Evolutionary conservation across 202 grass and related monocot species (phyloP).

Genomic region (Zizania palustris): DNA sequence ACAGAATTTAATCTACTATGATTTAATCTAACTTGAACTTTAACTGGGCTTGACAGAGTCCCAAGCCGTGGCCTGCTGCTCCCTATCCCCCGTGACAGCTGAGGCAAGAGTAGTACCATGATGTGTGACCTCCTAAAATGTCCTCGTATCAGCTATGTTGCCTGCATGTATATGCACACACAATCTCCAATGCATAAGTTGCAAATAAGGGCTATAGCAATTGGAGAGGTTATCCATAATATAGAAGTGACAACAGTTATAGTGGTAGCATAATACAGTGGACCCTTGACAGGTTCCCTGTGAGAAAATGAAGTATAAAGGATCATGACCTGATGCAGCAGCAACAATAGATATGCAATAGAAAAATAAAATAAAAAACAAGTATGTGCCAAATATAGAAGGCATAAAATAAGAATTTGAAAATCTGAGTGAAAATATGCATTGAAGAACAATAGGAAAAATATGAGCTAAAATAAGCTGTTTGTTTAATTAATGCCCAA

Average conservation of each 20-base stretch:
- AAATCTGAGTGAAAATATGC: background rate
- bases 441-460: background rate
- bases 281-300: constrained; percentile 95
- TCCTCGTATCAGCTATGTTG: too few relatives aligned
- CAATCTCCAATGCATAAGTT: constrained; percentile 95
- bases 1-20: too few relatives aligned
- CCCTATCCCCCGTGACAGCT: too few relatives aligned
- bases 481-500: background rate
- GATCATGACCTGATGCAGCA: constrained; percentile 12
- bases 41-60: too few relatives aligned
- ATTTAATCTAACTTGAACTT: too few relatives aligned
- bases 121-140: too few relatives aligned
- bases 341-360: constrained; percentile 15
- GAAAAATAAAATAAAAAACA: background rate
- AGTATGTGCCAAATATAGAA: background rate
- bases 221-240: constrained; percentile 81
- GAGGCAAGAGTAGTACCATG: too few relatives aligned
- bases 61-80: too few relatives aligned
- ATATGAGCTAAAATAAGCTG: background rate
- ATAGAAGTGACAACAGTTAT: constrained; percentile 73
- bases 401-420: background rate
- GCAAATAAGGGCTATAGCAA: constrained; percentile 86
- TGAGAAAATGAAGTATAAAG: constrained; percentile 25
- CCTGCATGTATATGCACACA: constrained; percentile 42
- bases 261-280: constrained; percentile 87